These are phyloP conservation scores for Rhizophora apiculata DNA, from an alignment of 345 rosid genomes.

Conservation along the genomic window DNA sequence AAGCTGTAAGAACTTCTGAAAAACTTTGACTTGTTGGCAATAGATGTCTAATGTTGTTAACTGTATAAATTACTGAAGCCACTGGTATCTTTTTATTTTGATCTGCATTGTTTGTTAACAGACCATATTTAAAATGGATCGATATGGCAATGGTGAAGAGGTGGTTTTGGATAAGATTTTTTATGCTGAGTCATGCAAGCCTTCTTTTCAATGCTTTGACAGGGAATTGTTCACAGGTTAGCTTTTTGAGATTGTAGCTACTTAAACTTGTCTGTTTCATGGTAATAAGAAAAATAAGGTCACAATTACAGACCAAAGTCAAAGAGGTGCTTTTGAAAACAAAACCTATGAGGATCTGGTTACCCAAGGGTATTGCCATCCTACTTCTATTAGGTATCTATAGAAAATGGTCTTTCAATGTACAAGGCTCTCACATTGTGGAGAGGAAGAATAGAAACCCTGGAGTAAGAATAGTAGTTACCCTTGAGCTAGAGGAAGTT, in stretches of 20 bases:
- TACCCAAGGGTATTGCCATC: too few relatives aligned
- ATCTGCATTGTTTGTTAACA: slow-evolving; percentile 31
- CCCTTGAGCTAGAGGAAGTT: too few relatives aligned
- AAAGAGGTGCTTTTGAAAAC: too few relatives aligned
- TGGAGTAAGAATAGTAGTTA: too few relatives aligned
- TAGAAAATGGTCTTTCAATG: too few relatives aligned
- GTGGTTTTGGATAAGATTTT: slow-evolving; percentile 57
- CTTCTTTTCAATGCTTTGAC: slow-evolving; percentile 59
- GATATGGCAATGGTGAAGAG: slow-evolving; percentile 79
- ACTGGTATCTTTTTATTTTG: slow-evolving; percentile 25
- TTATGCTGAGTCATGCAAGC: slow-evolving; percentile 42
- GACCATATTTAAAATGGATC: slow-evolving; percentile 86
- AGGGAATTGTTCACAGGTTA: slow-evolving; percentile 63
- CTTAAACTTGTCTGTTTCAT: not conserved
- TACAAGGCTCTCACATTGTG: too few relatives aligned
- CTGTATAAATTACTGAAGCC: slow-evolving; percentile 13
- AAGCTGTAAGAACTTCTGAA: slow-evolving; percentile 69
- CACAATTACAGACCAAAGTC: not conserved
- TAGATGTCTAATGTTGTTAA: slow-evolving; percentile 26
- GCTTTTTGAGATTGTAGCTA: slow-evolving; percentile 4
- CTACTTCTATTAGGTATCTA: too few relatives aligned
- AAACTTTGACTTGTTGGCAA: slow-evolving; percentile 31
- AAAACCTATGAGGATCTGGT: too few relatives aligned
- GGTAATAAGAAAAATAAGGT: not conserved
- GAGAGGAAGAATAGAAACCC: too few relatives aligned